Percentiles rank a stretch among this genome's conserved stretches.
Evolutionary conservation across 768 basidiomycete species (phyloP).

Genomic region (Lactifluus volemus): DNA sequence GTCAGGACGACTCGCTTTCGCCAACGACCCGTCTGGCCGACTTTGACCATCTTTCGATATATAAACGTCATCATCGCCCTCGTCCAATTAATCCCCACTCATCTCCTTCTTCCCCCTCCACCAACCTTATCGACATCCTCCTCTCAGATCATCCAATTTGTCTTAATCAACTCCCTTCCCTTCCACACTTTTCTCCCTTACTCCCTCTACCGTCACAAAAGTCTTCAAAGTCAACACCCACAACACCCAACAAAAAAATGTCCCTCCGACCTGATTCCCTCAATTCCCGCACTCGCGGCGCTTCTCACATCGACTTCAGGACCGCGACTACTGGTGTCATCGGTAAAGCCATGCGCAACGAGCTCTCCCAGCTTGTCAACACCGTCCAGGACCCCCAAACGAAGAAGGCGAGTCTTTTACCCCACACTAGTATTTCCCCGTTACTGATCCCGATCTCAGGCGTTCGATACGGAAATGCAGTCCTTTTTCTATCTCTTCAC

Average conservation of each 20-base stretch:
- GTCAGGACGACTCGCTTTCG: neutral
- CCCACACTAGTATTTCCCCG: slow-evolving; percentile 3
- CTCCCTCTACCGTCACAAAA: neutral
- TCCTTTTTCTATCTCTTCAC: slow-evolving; percentile 95
- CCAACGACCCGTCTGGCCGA: slow-evolving; percentile 3
- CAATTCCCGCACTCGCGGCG: slow-evolving; percentile 65
- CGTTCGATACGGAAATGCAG: slow-evolving; percentile 94
- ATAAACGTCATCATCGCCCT: slow-evolving; percentile 20
- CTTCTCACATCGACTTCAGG: slow-evolving; percentile 89
- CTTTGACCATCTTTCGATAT: slow-evolving; percentile 11
- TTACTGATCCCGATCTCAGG: slow-evolving; percentile 32
- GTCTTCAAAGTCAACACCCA: neutral
- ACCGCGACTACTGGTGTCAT: slow-evolving; percentile 70
- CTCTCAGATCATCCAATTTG: slow-evolving; percentile 11
- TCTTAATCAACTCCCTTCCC: slow-evolving; percentile 20
- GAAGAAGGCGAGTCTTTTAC: slow-evolving; percentile 54
- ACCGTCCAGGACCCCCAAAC: slow-evolving; percentile 72
- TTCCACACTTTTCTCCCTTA: slow-evolving; percentile 24
- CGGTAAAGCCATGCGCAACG: slow-evolving; percentile 95
- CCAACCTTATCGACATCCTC: slow-evolving; percentile 18
- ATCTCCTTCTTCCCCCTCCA: slow-evolving; percentile 14
- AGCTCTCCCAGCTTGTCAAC: slow-evolving; percentile 87
- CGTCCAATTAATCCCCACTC: slow-evolving; percentile 8
- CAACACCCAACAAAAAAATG: slow-evolving; percentile 24
- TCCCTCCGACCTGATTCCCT: slow-evolving; percentile 56